phyloP scores from a whole-genome alignment of 1,284 basidiomycete genomes.

The Coniferiporia sulphurascens region DNA sequence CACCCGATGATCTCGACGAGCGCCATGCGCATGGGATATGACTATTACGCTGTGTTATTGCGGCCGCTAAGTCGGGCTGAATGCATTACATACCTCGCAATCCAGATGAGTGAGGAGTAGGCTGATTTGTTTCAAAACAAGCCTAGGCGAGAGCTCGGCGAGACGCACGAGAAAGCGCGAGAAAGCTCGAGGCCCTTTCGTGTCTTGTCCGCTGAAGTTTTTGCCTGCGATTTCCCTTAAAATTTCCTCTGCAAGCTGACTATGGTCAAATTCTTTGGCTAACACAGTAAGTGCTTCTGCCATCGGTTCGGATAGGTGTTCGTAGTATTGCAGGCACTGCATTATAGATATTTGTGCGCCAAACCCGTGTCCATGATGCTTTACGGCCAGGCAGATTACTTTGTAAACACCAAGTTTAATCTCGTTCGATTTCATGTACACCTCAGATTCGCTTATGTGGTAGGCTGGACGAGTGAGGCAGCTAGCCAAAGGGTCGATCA shows the following conservation, averaged over 20 bases:
- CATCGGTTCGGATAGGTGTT: conserved; percentile 92
- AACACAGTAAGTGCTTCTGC: conserved; percentile 84
- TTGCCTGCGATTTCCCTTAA: conserved; percentile 80
- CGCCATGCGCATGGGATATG: conserved; percentile 94
- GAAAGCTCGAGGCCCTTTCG: conserved; percentile 84
- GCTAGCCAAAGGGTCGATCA: conserved; percentile 34
- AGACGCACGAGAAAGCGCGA: conserved; percentile 83
- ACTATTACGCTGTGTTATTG: conserved; percentile 39
- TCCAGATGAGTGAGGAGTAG: conserved; percentile 84
- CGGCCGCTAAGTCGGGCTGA: conserved; percentile 8
- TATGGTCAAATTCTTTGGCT: conserved; percentile 84
- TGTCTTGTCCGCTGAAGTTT: conserved; percentile 77
- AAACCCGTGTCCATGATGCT: conserved; percentile 82
- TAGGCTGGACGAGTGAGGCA: conserved; percentile 87
- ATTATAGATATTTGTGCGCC: conserved; percentile 88
- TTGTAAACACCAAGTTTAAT: conserved; percentile 80
- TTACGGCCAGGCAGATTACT: conserved; percentile 89
- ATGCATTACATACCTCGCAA: conserved; percentile 64
- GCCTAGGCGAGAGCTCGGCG: conserved; percentile 79
- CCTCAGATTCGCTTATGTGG: conserved; percentile 81
- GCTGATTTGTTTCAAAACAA: conserved; percentile 87
- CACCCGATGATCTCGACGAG: conserved; percentile 83
- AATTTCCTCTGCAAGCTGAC: conserved; percentile 87
- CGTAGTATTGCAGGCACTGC: conserved; percentile 90
- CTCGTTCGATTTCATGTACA: conserved; percentile 77